These are phyloP conservation scores for Cystofilobasidium bisporidii DNA, from an alignment of 768 basidiomycete genomes.

Conservation along the genomic window DNA sequence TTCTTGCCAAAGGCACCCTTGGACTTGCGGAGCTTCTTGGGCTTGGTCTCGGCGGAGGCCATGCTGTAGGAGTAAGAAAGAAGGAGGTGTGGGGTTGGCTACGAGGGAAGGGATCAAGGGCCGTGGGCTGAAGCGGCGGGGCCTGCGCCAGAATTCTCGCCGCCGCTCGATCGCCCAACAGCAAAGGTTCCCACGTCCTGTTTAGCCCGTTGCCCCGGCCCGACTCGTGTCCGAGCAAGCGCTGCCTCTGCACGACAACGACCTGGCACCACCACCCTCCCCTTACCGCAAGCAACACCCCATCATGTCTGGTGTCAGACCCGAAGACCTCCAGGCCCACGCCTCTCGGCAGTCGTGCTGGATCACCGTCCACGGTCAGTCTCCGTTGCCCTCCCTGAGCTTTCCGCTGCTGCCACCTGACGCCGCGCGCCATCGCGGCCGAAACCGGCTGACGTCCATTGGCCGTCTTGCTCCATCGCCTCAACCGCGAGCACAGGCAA, in stretches of 20 bases:
- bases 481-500: neutral
- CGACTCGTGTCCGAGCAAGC: no score
- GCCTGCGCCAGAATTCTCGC: no score
- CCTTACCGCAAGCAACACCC: neutral
- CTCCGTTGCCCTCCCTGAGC: no score
- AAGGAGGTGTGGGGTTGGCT: neutral
- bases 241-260: neutral
- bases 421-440: neutral
- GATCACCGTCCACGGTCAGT: slow-evolving; percentile 21
- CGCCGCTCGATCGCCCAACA: no score
- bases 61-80: neutral
- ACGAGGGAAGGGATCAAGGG: neutral
- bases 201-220: no score
- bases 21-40: slow-evolving; percentile 23
- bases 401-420: neutral
- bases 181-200: no score
- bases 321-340: slow-evolving; percentile 23
- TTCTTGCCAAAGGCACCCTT: slow-evolving; percentile 27
- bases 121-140: no score
- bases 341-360: slow-evolving; percentile 16
- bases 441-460: neutral
- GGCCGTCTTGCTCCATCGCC: neutral
- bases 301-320: slow-evolving; percentile 6
- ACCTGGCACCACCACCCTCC: neutral
- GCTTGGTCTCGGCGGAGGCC: slow-evolving; percentile 21